Conservation (phyloP, 495 filamentous ascomycete genomes). For the Xylaria castorea region DNA sequence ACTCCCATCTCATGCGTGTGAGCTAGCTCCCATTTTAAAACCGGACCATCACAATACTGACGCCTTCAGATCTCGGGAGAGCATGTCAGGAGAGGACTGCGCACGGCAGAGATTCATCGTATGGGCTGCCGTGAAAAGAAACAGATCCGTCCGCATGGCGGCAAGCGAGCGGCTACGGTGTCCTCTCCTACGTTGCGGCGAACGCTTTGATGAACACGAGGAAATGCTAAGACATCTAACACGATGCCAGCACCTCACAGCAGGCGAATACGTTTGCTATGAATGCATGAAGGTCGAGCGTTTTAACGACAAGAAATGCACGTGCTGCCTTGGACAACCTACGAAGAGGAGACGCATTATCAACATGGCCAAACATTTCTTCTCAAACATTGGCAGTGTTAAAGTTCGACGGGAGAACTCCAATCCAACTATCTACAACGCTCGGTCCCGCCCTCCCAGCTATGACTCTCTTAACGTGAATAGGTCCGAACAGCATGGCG, state of each 20-base stretch:
- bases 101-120: constrained; percentile 56
- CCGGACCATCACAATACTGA: constrained; percentile 35
- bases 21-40: constrained; percentile 24
- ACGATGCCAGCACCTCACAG: constrained; percentile 48
- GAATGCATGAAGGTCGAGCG: constrained; percentile 55
- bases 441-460: constrained; percentile 45
- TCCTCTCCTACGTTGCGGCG: constrained; percentile 50
- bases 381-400: constrained; percentile 52
- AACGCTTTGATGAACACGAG: constrained; percentile 52
- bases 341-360: constrained; percentile 56
- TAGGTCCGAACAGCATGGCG: constrained; percentile 25
- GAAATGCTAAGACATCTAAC: constrained; percentile 54
- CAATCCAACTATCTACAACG: constrained; percentile 32
- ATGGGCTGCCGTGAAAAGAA: constrained; percentile 59
- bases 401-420: constrained; percentile 38
- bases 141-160: constrained; percentile 50
- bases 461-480: constrained; percentile 50
- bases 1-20: constrained; percentile 42
- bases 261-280: constrained; percentile 56
- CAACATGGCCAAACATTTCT: constrained; percentile 55
- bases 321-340: constrained; percentile 51
- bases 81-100: constrained; percentile 49
- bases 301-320: constrained; percentile 56
- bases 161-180: constrained; percentile 50
- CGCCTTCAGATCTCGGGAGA: constrained; percentile 48